Evolutionary conservation across 257 asterid genomes (phyloP), one percentile per base, ranked within the genome.

Genomic region (Solanum bulbocastanum): DNA sequence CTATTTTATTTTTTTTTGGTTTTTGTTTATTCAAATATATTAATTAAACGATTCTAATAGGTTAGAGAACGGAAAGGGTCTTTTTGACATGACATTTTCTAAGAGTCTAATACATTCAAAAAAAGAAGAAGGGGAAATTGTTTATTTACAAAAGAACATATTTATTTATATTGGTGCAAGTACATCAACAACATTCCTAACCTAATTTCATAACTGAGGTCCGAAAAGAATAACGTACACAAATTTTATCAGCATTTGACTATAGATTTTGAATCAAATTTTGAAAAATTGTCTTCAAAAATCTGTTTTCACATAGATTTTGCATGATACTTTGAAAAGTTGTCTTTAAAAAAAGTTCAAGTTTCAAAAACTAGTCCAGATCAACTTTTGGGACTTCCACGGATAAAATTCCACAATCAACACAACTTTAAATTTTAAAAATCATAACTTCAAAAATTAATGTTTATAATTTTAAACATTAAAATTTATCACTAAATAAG

Each of bases 391-490:
- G 5, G 36, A 27, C 74, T 27, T 27, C 0, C 22, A 68, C 73
- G 0, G 0, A 66, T 30, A 66, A 66, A 25, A 25, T 25, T 25
- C 2, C 23, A 69, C 20, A 3, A 14, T 3, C 11, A 15, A 30
- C 12, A 69, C 0, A 30, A 69, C 11, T 66, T 68, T 3, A 69
- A 30, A 6, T 68, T 3, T 6, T 16, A 27, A 68, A 68, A 12
- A 68, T 6, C 2, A 1, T 16, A 68, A 27, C 36, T 27, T 68
- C 22, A 68, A 27, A 12, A 13, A 10, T 11, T 25, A 25, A 62
- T 0, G 2, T n/a, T n/a, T 1, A 10, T 9, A 0, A 2, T 10
- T 62, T 14, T 6, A 6, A 68, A 27, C 2, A 0, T 13, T 5
- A 66, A n/a, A 66, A 12, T 27, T 7, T 68, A 68, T 68, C 10